Conservation (phyloP, 495 filamentous ascomycete species). For the Haplographium delicatum region DNA sequence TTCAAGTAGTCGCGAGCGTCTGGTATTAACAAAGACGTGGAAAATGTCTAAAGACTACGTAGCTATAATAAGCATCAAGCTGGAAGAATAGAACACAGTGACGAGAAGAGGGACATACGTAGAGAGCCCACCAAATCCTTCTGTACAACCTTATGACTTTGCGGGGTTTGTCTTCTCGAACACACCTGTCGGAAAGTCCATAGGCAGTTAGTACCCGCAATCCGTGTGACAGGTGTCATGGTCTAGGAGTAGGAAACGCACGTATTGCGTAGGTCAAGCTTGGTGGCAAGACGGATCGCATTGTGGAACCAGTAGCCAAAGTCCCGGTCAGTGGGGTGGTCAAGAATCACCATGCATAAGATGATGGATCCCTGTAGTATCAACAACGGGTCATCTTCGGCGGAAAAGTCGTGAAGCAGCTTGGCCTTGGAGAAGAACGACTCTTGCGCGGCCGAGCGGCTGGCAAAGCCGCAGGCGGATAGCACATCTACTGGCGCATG, state of each 20-base stretch:
- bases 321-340: constrained; percentile 3
- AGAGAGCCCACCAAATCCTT: constrained; percentile 6
- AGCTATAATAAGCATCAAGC: constrained; percentile 5
- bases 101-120: constrained; percentile 4
- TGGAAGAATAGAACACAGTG: constrained; percentile 2
- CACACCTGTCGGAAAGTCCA: constrained; percentile 4
- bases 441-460: constrained; percentile 7
- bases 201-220: constrained; percentile 6
- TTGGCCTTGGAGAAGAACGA: constrained; percentile 8
- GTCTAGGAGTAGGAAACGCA: constrained; percentile 9
- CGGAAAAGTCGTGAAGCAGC: constrained; percentile 8
- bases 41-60: constrained; percentile 9
- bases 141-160: constrained; percentile 4
- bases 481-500: constrained; percentile 6
- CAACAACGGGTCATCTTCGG: constrained; percentile 1
- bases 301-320: constrained; percentile 11
- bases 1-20: constrained; percentile 8
- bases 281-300: constrained; percentile 6
- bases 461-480: constrained; percentile 1
- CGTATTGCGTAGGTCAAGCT: constrained; percentile 7
- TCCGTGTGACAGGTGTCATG: constrained; percentile 1
- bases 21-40: constrained; percentile 6
- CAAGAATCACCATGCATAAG: constrained; percentile 4
- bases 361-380: constrained; percentile 7
- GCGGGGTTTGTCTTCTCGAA: constrained; percentile 7